Evolutionary conservation across 1,284 basidiomycete species (phyloP).

Genomic region (Erythrobasidium hasegawianum): DNA sequence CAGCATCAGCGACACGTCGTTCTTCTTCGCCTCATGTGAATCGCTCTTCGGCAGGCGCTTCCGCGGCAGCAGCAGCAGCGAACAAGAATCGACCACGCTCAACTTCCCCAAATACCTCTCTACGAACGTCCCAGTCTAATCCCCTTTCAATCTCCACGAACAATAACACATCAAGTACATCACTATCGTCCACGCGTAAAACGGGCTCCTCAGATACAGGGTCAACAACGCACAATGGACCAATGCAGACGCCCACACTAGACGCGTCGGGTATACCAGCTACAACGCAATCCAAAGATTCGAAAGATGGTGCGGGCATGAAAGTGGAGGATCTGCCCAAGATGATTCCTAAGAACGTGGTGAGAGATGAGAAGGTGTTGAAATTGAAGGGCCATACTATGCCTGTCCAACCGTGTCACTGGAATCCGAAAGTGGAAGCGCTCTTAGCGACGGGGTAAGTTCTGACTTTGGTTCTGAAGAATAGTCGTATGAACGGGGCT

Average conservation of each 20-base stretch:
- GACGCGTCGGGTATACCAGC: background rate
- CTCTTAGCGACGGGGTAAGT: conserved; percentile 69
- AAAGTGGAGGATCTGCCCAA: conserved; percentile 6
- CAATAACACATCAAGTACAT: conserved; percentile 1
- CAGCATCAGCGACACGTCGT: background rate
- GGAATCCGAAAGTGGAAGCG: conserved; percentile 64
- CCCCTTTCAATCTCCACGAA: conserved; percentile 6
- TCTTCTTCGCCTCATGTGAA: background rate
- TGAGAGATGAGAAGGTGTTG: conserved; percentile 29
- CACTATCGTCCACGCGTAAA: conserved; percentile 7
- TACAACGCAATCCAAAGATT: background rate
- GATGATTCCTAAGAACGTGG: conserved; percentile 7
- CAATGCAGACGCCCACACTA: background rate
- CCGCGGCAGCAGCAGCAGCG: conserved; percentile 6
- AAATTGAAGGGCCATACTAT: conserved; percentile 40
- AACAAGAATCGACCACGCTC: conserved; percentile 19
- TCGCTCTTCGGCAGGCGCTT: background rate
- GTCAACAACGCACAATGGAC: background rate
- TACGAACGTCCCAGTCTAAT: conserved; percentile 1
- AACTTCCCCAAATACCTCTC: conserved; percentile 13
- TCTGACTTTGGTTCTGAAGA: background rate
- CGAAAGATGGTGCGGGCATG: background rate
- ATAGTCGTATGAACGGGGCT: background rate
- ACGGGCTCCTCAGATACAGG: background rate
- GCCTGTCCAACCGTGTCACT: conserved; percentile 64